These are phyloP conservation scores for Aspergillus candidus DNA, from an alignment of 2,329 filamentous ascomycete species.

Conservation along the genomic window DNA sequence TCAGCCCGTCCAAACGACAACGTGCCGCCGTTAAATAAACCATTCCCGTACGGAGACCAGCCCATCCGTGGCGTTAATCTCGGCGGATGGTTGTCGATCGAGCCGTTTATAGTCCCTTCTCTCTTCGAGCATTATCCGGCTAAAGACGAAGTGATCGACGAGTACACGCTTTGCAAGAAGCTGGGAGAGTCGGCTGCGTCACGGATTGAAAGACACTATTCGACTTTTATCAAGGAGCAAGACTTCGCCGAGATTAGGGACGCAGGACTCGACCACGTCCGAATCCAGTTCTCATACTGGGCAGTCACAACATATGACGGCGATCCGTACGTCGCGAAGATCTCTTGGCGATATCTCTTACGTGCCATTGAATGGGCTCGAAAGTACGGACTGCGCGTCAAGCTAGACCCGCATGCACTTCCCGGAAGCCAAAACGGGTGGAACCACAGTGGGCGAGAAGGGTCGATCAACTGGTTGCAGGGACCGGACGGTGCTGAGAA, in stretches of 20 bases:
- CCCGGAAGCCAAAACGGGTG: slow-evolving; percentile 95
- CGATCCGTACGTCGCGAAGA: slow-evolving; percentile 81
- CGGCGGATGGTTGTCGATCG: slow-evolving; percentile 87
- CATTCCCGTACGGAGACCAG: slow-evolving; percentile 70
- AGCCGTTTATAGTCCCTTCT: slow-evolving; percentile 93
- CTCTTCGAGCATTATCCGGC: slow-evolving; percentile 66
- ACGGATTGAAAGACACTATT: slow-evolving; percentile 85
- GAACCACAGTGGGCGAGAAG: slow-evolving; percentile 88
- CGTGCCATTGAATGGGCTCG: slow-evolving; percentile 90
- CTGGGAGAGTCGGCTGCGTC: slow-evolving; percentile 62
- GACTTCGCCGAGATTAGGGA: slow-evolving; percentile 78
- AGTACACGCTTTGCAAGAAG: slow-evolving; percentile 70
- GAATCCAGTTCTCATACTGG: slow-evolving; percentile 95
- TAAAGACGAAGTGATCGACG: slow-evolving; percentile 68
- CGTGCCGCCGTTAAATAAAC: slow-evolving; percentile 68
- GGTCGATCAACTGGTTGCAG: slow-evolving; percentile 79
- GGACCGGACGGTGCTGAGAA: slow-evolving; percentile 78
- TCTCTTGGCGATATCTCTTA: slow-evolving; percentile 88
- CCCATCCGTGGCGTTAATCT: slow-evolving; percentile 88
- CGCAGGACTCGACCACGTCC: slow-evolving; percentile 92
- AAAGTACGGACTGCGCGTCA: slow-evolving; percentile 84
- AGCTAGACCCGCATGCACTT: slow-evolving; percentile 85
- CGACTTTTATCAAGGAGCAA: slow-evolving; percentile 75
- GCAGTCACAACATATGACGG: slow-evolving; percentile 75
- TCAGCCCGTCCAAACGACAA: slow-evolving; percentile 68